Evolutionary conservation across 768 basidiomycete genomes (phyloP).

Genomic region (Boletus subparvulus): DNA sequence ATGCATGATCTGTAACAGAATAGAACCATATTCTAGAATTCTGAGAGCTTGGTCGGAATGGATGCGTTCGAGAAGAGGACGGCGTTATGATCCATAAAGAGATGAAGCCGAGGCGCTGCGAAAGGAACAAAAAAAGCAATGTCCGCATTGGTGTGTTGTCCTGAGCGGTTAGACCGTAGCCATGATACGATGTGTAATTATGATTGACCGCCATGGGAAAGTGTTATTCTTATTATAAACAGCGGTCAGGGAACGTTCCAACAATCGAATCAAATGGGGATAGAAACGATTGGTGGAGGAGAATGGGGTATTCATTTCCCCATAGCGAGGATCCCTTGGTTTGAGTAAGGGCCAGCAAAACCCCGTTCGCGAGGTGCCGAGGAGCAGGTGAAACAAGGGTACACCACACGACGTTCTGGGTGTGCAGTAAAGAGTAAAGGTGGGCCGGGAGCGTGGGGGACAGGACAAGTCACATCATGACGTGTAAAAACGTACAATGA

Average conservation of each 20-base stretch:
- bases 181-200: constrained; percentile 17
- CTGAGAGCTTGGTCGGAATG: constrained; percentile 1
- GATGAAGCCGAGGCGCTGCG: constrained; percentile 7
- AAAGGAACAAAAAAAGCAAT: background rate
- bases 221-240: constrained; percentile 8
- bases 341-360: constrained; percentile 7
- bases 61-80: constrained; percentile 11
- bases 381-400: constrained; percentile 23
- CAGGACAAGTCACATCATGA: constrained; percentile 14
- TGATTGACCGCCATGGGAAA: constrained; percentile 27
- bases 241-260: constrained; percentile 11
- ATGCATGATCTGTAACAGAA: background rate
- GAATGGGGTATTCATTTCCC: constrained; percentile 17
- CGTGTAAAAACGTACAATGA: constrained; percentile 12
- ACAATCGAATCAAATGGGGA: constrained; percentile 16
- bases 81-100: constrained; percentile 10
- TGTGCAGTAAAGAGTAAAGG: background rate
- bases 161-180: constrained; percentile 18
- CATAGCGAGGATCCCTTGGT: constrained; percentile 6
- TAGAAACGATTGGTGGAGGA: constrained; percentile 9
- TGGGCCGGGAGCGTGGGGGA: constrained; percentile 4
- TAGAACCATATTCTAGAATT: constrained; percentile 4
- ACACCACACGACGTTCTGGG: background rate
- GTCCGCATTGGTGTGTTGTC: constrained; percentile 2
- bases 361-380: constrained; percentile 25